Base-by-base conservation (phyloP, 1,139 yeast species). In the Debaryomyces singareniensis region DNA sequence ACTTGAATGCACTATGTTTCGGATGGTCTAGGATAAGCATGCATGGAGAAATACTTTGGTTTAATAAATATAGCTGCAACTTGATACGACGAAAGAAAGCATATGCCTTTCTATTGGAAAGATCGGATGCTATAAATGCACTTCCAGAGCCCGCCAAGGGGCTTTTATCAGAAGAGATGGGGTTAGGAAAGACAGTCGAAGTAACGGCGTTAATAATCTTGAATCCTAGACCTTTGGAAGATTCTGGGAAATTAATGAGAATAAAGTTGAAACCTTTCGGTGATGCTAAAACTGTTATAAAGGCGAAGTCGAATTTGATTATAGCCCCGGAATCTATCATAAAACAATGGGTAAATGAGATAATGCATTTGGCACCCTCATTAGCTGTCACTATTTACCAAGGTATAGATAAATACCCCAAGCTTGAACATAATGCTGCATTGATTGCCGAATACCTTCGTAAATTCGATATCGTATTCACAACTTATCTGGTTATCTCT, bases 161-260 rank as follows among this genome's bases (percentile, higher is more conserved):
- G 0, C 57, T 89, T 5, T 53, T 89, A 24, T 82, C 93, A 1
- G 97, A 89, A 49, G 97, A 91, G 53, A 91, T 91, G 98, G 97
- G 98, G 0, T 66, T 91, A 4, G 98, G 98, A 0, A 91, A 91
- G 49, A 89, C 97, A 0, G 78, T 91, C 2, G 98, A 91, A 50
- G 62, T 86, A 5, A 64, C 86, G 2, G 66, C 95, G 0, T 55
- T 87, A 21, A 56, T 80, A 0, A 49, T 78, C 3, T 47, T 78
- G 32, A 81, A 89, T 49, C 75, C 63, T 15, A 52, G 85, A 13
- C 69, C 70, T 0, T 29, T 38, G 0, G 50, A 46, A 11, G 81
- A 78, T 38, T 40, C 56, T 7, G 69, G 68, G 32, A 63, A 68
- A 21, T 50, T 55, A 4, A 37, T 60, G 1, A 60, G 50, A 35